Evolutionary conservation across 805 yeast species (phyloP).

Genomic region (Nakazawaea populi): DNA sequence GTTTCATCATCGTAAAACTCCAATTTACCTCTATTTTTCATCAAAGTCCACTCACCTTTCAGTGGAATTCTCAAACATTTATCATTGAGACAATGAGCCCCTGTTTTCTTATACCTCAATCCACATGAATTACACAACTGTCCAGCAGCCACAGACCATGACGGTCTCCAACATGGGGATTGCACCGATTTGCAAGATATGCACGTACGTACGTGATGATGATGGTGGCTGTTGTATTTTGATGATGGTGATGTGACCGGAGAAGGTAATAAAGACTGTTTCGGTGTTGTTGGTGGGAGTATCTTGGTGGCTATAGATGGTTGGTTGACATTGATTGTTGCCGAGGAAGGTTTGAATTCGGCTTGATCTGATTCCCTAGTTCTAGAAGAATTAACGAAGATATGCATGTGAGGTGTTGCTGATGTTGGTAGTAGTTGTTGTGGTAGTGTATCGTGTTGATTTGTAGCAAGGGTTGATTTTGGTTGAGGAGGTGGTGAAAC

Average conservation of each 20-base stretch:
- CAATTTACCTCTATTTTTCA: slow-evolving; percentile 63
- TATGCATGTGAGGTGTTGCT: slow-evolving; percentile 1
- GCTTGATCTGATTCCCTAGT: background rate
- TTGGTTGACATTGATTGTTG: background rate
- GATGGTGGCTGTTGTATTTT: slow-evolving; percentile 15
- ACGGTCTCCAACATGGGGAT: slow-evolving; percentile 98
- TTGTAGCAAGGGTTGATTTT: background rate
- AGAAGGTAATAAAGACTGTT: slow-evolving; percentile 1
- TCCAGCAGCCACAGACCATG: slow-evolving; percentile 89
- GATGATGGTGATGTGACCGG: slow-evolving; percentile 9
- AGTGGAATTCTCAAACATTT: slow-evolving; percentile 88
- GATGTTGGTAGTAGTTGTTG: background rate
- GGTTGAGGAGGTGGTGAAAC: background rate
- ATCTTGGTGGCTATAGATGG: slow-evolving; percentile 3
- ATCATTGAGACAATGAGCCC: slow-evolving; percentile 77
- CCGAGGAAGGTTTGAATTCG: too few relatives aligned
- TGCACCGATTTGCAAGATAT: slow-evolving; percentile 87
- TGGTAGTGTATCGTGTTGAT: background rate
- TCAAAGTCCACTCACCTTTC: slow-evolving; percentile 89
- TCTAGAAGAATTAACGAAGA: background rate
- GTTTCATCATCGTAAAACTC: slow-evolving; percentile 22
- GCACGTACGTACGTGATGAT: slow-evolving; percentile 49
- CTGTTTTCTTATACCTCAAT: slow-evolving; percentile 86
- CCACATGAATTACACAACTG: slow-evolving; percentile 97
- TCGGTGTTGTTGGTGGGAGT: slow-evolving; percentile 9